Conservation (phyloP, 768 basidiomycete species). For the Naganishia vishniacii region DNA sequence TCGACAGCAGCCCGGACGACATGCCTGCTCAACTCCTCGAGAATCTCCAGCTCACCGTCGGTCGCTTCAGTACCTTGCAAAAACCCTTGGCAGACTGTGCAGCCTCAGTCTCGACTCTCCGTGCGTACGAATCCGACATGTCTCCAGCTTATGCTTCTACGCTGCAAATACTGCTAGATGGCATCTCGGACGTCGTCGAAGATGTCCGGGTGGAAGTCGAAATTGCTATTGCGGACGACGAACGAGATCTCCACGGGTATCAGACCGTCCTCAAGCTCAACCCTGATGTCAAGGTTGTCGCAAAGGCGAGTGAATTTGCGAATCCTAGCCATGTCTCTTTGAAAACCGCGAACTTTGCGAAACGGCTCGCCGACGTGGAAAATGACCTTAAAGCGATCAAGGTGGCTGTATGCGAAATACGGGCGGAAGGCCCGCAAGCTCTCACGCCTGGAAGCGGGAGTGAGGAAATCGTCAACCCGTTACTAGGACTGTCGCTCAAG, state of each 20-base stretch:
- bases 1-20: not conserved
- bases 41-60: conserved; percentile 32
- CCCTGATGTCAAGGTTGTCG: not conserved
- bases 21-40: conserved; percentile 12
- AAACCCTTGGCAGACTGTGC: conserved; percentile 40
- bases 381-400: conserved; percentile 40
- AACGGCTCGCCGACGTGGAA: conserved; percentile 38
- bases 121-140: conserved; percentile 10
- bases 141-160: conserved; percentile 25
- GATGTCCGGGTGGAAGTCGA: conserved; percentile 48
- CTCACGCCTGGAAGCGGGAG: conserved; percentile 12
- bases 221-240: conserved; percentile 46
- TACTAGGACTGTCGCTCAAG: not conserved
- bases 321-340: not conserved
- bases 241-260: conserved; percentile 42
- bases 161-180: conserved; percentile 38
- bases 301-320: conserved; percentile 24
- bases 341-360: conserved; percentile 29
- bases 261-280: conserved; percentile 42
- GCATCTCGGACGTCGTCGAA: conserved; percentile 46
- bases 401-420: conserved; percentile 33
- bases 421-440: conserved; percentile 12
- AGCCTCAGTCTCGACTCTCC: conserved; percentile 29
- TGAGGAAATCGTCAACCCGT: conserved; percentile 12
- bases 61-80: conserved; percentile 34